Percentiles rank a stretch among this genome's conserved stretches.
Evolutionary conservation across 108 stramenopile genomes (phyloP).

Genomic region (Fistulifera pelliculosa): DNA sequence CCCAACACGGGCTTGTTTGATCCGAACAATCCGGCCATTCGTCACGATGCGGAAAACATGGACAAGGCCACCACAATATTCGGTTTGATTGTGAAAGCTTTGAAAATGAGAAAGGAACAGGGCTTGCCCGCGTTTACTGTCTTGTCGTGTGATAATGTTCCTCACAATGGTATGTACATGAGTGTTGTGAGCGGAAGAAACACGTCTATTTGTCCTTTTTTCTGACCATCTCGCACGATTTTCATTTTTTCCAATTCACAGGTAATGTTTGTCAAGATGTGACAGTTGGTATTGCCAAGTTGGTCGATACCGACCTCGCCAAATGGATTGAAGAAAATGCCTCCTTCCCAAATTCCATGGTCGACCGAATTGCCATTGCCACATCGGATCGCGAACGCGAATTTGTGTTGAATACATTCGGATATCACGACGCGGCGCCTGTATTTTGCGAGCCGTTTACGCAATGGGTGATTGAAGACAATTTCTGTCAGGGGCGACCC

Average conservation of each 20-base stretch:
- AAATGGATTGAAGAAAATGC: slow-evolving; percentile 35
- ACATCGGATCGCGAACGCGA: slow-evolving; percentile 19
- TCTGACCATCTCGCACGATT: too few species aligned
- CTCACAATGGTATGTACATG: slow-evolving; percentile 21
- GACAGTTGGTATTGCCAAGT: slow-evolving; percentile 2
- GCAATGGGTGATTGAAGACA: slow-evolving; percentile 54
- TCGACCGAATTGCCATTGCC: slow-evolving; percentile 52
- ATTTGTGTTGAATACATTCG: slow-evolving; percentile 18
- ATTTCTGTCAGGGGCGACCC: slow-evolving; percentile 34
- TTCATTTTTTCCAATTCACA: too few species aligned
- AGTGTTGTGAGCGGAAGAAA: too few species aligned
- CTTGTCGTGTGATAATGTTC: slow-evolving; percentile 49
- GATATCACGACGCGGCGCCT: slow-evolving; percentile 32
- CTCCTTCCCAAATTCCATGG: slow-evolving; percentile 50
- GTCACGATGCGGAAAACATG: slow-evolving; percentile 20
- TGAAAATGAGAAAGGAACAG: slow-evolving; percentile 4
- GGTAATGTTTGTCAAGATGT: slow-evolving; percentile 15
- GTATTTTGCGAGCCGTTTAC: slow-evolving; percentile 40
- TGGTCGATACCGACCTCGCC: slow-evolving; percentile 16
- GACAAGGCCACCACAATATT: slow-evolving; percentile 11
- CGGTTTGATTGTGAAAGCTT: slow-evolving; percentile 15
- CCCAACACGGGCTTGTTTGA: slow-evolving; percentile 21
- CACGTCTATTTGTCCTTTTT: too few species aligned
- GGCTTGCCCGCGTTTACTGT: slow-evolving; percentile 27
- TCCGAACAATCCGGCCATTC: slow-evolving; percentile 20